These are phyloP conservation scores for Veloboletus limbatus DNA, from an alignment of 1,284 basidiomycete genomes.

Conservation along the genomic window DNA sequence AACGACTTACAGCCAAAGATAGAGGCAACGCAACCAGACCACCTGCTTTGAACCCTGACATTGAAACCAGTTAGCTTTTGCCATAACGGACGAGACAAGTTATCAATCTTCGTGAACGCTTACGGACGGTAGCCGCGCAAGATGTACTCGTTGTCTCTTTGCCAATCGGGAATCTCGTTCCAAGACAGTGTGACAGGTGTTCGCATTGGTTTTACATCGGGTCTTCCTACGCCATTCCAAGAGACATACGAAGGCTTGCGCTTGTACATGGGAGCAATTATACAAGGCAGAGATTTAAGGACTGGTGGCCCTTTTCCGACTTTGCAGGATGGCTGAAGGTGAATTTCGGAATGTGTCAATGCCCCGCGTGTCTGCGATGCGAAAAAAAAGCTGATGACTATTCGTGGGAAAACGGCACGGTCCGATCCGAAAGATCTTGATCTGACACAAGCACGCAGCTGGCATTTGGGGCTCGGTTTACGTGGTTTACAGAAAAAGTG, in stretches of 20 bases:
- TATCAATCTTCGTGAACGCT: conserved; percentile 16
- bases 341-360: background rate
- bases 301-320: background rate
- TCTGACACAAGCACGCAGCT: conserved; percentile 23
- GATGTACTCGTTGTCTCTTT: conserved; percentile 76
- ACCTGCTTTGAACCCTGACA: conserved; percentile 57
- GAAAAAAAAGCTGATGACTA: background rate
- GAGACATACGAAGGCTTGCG: conserved; percentile 9
- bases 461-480: conserved; percentile 20
- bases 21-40: conserved; percentile 65
- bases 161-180: conserved; percentile 66
- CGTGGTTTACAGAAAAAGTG: conserved; percentile 12
- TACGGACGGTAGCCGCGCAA: conserved; percentile 70
- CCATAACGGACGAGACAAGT: conserved; percentile 9
- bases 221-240: conserved; percentile 9
- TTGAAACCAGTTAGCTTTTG: conserved; percentile 7
- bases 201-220: conserved; percentile 2
- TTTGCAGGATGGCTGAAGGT: conserved; percentile 6
- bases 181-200: conserved; percentile 48
- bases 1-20: conserved; percentile 66
- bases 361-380: background rate
- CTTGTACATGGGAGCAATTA: conserved; percentile 18
- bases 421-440: conserved; percentile 21
- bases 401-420: conserved; percentile 18
- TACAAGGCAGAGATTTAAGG: background rate